Percentiles rank a stretch among this genome's conserved stretches.
These are phyloP conservation scores for Cylindrotheca closterium DNA, from an alignment of 108 stramenopile genomes.

Conservation along the genomic window DNA sequence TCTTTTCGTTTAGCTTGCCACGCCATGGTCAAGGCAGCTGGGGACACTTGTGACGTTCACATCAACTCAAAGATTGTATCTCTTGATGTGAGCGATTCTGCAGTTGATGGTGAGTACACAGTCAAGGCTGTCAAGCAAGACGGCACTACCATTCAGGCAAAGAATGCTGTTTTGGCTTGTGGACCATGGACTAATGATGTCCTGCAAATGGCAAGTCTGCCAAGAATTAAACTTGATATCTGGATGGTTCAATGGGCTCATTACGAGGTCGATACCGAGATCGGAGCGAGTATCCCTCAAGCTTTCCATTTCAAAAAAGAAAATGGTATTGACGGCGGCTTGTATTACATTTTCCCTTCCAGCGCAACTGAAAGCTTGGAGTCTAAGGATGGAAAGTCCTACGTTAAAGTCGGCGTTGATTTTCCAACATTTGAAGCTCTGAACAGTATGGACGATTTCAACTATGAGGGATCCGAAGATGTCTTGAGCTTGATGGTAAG, in stretches of 20 bases:
- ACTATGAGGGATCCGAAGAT: conserved; percentile 30
- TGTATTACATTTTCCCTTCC: conserved; percentile 42
- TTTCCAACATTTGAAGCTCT: conserved; percentile 29
- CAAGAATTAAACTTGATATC: conserved; percentile 27
- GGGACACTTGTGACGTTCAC: conserved; percentile 29
- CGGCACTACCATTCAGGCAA: conserved; percentile 30
- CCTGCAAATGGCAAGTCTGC: conserved; percentile 19
- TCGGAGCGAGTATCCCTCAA: conserved; percentile 36
- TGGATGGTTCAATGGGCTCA: conserved; percentile 52
- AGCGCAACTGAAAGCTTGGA: conserved; percentile 40
- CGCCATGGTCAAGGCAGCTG: conserved; percentile 37
- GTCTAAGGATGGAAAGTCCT: conserved; percentile 25
- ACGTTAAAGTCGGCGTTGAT: conserved; percentile 44
- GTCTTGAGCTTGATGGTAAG: conserved; percentile 34
- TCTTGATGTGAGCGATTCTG: conserved; percentile 12
- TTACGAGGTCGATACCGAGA: conserved; percentile 27
- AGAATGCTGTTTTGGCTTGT: conserved; percentile 27
- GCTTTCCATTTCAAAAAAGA: conserved; percentile 42
- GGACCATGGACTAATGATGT: conserved; percentile 45
- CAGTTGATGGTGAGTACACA: neutral
- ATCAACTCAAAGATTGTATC: conserved; percentile 36
- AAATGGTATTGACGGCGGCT: conserved; percentile 35
- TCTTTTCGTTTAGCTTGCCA: too few relatives aligned
- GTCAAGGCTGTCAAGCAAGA: conserved; percentile 28
- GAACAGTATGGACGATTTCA: conserved; percentile 35